Base-by-base conservation (phyloP, 805 yeast genomes). In the Zygosaccharomyces pseudorouxii region DNA sequence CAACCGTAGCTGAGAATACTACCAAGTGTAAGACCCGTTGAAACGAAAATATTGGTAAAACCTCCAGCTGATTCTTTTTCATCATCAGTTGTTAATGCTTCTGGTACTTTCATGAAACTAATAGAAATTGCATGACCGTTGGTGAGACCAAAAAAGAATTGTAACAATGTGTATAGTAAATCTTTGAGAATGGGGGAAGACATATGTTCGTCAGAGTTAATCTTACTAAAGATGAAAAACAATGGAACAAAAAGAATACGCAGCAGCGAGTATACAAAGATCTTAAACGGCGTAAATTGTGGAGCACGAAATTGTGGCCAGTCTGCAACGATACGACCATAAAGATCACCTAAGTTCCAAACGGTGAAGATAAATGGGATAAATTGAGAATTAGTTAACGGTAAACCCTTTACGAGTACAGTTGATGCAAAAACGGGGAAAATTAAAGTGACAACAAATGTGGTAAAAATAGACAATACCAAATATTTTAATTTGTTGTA, bases 1-100 rank as follows among this genome's bases (percentile, higher is more conserved):
- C 86, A 73, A 2, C 79, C 52, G 59, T 89, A 92, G 59, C 96
- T 86, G 46, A 82, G 60, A 1, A 89, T 52, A 50, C 96, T 82
- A 4, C 99, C 99, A 1, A 75, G 70, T 0, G 93, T 81, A 44
- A 92, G 74, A 0, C 97, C 97, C 9, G 81, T 61, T 48, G 90
- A 82, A 45, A 90, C 77, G 55, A 88, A 81, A 19, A 90, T 80
- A 1, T 89, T 81, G 39, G 96, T 83, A 63, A 90, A 86, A 3
- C 97, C 97, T 39, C 97, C 97, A 1, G 98, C 96, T 0, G 97
- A 96, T 50, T 87, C 88, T 63, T 81, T 82, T 59, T 88, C 92
- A 18, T 76, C 75, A 29, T 81, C 87, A 1, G 75, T 73, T 28
- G 79, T 84, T 46, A 80, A 71, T 49, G 73, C 76, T 14, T 74